These are phyloP conservation scores for Lyophyllum shimeji DNA, from an alignment of 768 basidiomycete genomes.

Conservation along the genomic window DNA sequence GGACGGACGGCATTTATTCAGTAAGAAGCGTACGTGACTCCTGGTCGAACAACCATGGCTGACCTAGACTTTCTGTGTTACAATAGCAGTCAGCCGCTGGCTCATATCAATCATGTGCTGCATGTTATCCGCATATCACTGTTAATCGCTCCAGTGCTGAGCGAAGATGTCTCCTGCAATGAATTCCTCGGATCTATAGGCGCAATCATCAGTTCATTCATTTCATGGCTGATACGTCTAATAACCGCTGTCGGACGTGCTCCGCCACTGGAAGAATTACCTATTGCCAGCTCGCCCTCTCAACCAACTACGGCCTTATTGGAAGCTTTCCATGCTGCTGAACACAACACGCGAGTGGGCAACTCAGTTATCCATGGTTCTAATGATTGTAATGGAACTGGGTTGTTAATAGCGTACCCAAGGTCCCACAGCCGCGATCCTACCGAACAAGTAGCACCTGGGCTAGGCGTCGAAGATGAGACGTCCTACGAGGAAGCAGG, in stretches of 20 bases:
- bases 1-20: neutral
- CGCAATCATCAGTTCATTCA: conserved; percentile 10
- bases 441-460: neutral
- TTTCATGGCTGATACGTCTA: conserved; percentile 8
- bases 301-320: conserved; percentile 12
- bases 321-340: conserved; percentile 2
- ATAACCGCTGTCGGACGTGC: neutral
- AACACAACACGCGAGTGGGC: conserved; percentile 1
- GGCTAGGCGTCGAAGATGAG: neutral
- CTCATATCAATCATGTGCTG: neutral
- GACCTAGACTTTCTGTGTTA: neutral
- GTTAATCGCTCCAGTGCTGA: neutral
- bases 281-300: conserved; percentile 7
- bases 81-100: neutral
- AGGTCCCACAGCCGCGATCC: neutral
- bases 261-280: conserved; percentile 8
- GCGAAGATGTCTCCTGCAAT: conserved; percentile 5
- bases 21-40: neutral
- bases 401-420: neutral
- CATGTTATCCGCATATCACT: neutral
- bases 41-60: neutral
- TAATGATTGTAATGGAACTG: neutral
- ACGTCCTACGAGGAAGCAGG: neutral
- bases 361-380: neutral
- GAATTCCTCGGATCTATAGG: conserved; percentile 1